Evolutionary conservation across 106 monocot genomes (phyloP), one percentile per base, ranked within the genome.

Genomic region (Platanthera zijinensis): DNA sequence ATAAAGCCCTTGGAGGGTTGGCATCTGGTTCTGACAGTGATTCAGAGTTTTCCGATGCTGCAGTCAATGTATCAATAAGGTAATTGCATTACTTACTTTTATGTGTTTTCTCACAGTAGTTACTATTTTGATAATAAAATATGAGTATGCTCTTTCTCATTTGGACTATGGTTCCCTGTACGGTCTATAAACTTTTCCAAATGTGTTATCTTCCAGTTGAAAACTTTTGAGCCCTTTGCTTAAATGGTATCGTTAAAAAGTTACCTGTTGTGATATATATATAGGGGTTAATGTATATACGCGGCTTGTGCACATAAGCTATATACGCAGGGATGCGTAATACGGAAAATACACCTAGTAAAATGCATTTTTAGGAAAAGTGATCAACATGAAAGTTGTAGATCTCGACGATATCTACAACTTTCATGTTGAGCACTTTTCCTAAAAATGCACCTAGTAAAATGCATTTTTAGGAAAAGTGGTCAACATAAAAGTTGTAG

Each of bases 21-120:
- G 70, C 66, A 70, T 82, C 84, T 39, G 83, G 88, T 73, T 85
- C 86, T n/a, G 89, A 82, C 5, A 87, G 74, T 83, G 89, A 82
- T 69, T 83, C 87, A 62, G 87, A 86, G 52, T 61, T 74, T 74
- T 84, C 89, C 15, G 86, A 79, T 81, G 68, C 76, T 75, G 83
- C 85, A 50, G 78, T 76, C 57, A 61, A 82, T 78, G 71, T 75
- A 74, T 57, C 63, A 67, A 54, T 78, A 22, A 85, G 93, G 88
- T 90, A 82, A n/a, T 48, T 14, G 28, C 71, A 73, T 64, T 72
- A 17, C 22, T 6, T 76, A 1, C 8, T 45, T 21, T 48, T 15
- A 1, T 7, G 11, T 8, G 4, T 45, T 54, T 68, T 25, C 52
- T 57, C 64, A 51, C 25, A n/a, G n/a, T 70, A 48, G 6, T 47